Evolutionary conservation across 2,329 filamentous ascomycete genomes (phyloP), one percentile per base, ranked within the genome.

Genomic region (Dryadomyces sulphureus): DNA sequence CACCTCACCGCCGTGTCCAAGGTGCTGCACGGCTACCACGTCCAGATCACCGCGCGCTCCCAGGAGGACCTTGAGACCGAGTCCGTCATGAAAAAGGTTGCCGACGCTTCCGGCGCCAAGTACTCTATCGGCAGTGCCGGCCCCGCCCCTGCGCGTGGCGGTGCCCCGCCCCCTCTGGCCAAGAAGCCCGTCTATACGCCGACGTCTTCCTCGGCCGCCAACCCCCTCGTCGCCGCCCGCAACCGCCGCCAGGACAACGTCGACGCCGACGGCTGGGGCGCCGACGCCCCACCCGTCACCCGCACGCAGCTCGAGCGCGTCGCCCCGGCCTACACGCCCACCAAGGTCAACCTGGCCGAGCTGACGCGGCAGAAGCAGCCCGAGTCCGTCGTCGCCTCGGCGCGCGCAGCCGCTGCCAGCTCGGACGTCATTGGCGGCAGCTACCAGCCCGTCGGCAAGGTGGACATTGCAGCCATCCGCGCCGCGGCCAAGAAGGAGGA

Each of bases 381-480:
- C 54, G 73, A 84, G 52, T 70, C 81, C 11, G 77, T 24, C 53
- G 77, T 75, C 57, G 67, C 62, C 67, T 30, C 24, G 16, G 61
- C 70, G 7, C 8, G 30, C 25, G 56, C 65, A 36, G 60, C 62
- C 45, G 57, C 60, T 34, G 64, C 73, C 41, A 69, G 75, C 30
- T 53, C 57, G 21, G 82, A 88, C 58, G 75, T 95, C 19, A 79
- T 96, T 44, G 84, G 67, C 57, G 92, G 92, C 39, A 82, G 75
- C 16, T 98, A 98, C 63, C 87, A 95, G 61, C 92, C 92, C 19
- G 69, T 98, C 55, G 92, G 92, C 47, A 96, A 95, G 66, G 84
- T 98, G n/a, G 89, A 98, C 58, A 96, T 98, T 64, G 84, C 83
- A 21, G 89, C 87, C 34, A 83, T 98, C 54, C 79, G 92, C 52